Base-by-base conservation (phyloP, 805 yeast genomes). In the Brettanomyces bruxellensis region DNA sequence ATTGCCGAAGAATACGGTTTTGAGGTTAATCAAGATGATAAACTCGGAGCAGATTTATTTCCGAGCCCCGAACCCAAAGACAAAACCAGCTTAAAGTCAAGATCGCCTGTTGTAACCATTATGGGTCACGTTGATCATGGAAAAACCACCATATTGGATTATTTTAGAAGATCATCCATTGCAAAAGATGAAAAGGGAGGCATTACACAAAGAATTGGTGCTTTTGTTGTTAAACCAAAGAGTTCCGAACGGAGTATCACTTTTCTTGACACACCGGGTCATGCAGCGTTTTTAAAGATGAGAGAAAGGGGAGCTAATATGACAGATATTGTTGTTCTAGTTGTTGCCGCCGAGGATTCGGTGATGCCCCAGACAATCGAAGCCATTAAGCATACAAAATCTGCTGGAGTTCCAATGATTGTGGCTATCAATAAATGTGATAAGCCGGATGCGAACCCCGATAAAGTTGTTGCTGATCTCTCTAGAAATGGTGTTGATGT, bases 41-140 rank as follows among this genome's bases (percentile, higher is more conserved):
- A 71, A n/a, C 68, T 72, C 4, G 81, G 85, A 2, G 73, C 72
- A 12, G 82, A 79, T 50, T 64, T 83, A 45, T 78, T 81, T 51
- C 79, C 87, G 14, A 71, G 75, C 13, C 76, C 80, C 0, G 66
- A 67, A 38, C 76, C 86, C 0, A 71, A 67, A 2, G 72, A 72
- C 28, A 58, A 61, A n/a, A 65, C 67, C 5, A 57, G 65, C 23
- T 61, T 83, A 51, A 78, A 76, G 40, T 71, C 81, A 5, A 70
- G 98, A 52, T 89, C 99, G 0, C 99, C 99, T 0, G 83, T 93
- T 24, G 97, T 93, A 4, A 90, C 99, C 0, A 86, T 93, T 45
- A 93, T 93, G 98, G 99, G 99, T 3, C 99, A 93, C 63, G 99
- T 93, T 30, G 99, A 93, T 64, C 99, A 93, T 60, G 99, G 99